A percentile compares a stretch with the other conserved stretches of the same genome.
These are phyloP conservation scores for Lactifluus echinatus DNA, from an alignment of 768 basidiomycete species.

Conservation along the genomic window DNA sequence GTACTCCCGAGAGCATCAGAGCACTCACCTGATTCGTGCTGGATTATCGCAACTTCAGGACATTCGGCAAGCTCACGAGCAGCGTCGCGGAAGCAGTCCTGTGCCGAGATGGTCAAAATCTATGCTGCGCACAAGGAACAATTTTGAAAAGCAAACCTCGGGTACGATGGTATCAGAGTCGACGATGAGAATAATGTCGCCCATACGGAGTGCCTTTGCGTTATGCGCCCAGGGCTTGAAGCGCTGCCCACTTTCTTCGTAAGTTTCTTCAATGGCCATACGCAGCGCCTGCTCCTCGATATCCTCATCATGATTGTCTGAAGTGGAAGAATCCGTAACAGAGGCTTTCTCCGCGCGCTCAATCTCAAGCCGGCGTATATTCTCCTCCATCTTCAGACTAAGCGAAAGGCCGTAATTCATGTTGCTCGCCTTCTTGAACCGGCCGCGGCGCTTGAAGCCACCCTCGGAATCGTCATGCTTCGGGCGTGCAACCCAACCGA, in stretches of 20 bases:
- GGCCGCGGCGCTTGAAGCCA: slow-evolving; percentile 73
- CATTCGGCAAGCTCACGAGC: slow-evolving; percentile 77
- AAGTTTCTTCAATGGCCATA: slow-evolving; percentile 67
- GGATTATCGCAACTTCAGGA: slow-evolving; percentile 81
- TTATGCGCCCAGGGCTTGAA: slow-evolving; percentile 76
- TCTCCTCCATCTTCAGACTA: slow-evolving; percentile 50
- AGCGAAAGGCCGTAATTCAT: slow-evolving; percentile 79
- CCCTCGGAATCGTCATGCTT: slow-evolving; percentile 50
- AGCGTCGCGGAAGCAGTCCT: slow-evolving; percentile 87
- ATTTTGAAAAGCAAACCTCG: slow-evolving; percentile 35
- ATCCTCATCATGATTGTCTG: slow-evolving; percentile 36
- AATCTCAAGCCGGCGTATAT: slow-evolving; percentile 40
- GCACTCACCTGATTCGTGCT: slow-evolving; percentile 67
- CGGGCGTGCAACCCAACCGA: slow-evolving; percentile 80
- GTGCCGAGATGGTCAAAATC: not conserved
- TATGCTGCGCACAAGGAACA: not conserved
- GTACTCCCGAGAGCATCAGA: not conserved
- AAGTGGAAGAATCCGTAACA: slow-evolving; percentile 27
- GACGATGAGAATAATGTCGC: slow-evolving; percentile 72
- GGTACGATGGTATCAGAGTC: slow-evolving; percentile 78
- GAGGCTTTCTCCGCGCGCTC: slow-evolving; percentile 29
- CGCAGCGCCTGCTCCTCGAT: slow-evolving; percentile 69
- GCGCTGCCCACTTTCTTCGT: slow-evolving; percentile 43
- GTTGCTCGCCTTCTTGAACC: slow-evolving; percentile 92
- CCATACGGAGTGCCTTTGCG: slow-evolving; percentile 64